Percentiles rank a stretch among this genome's conserved stretches.
Evolutionary conservation across 352 stramenopile species (phyloP).

Genomic region (Phytophthora foliorum): DNA sequence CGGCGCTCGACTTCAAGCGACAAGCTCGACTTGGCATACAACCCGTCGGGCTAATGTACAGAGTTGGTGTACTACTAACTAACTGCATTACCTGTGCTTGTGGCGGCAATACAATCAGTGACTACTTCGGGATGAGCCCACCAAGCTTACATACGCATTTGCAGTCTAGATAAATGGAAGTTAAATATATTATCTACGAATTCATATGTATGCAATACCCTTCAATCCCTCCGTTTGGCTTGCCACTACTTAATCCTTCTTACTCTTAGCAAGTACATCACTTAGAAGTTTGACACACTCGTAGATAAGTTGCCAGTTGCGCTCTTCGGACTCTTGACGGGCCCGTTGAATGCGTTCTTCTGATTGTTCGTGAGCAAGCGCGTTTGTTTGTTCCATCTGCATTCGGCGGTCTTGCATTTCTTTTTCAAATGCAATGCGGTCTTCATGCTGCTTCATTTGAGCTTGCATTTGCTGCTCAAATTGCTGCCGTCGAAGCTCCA

Average conservation of each 20-base stretch:
- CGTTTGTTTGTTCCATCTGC: not conserved
- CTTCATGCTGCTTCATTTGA: not conserved
- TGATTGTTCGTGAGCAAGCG: not conserved
- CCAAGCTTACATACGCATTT: constrained; percentile 10
- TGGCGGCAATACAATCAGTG: constrained; percentile 18
- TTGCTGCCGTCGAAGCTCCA: not conserved
- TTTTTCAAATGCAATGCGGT: not conserved
- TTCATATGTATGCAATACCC: too few species aligned
- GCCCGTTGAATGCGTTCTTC: not conserved
- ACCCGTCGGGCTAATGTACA: constrained; percentile 3
- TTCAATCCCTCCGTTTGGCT: too few species aligned
- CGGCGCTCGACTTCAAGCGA: constrained; percentile 14
- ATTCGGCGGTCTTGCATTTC: not conserved
- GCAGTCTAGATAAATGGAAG: not conserved
- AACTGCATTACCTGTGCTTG: constrained; percentile 17
- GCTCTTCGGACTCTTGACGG: not conserved
- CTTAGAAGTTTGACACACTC: not conserved
- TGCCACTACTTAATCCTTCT: not conserved
- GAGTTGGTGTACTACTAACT: constrained; percentile 15
- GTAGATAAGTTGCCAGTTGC: not conserved
- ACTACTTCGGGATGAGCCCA: constrained; percentile 10
- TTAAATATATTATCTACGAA: too few species aligned
- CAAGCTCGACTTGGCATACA: not conserved
- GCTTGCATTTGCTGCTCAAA: not conserved
- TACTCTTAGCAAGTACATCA: not conserved